A percentile compares a stretch with the other conserved stretches of the same genome.
phyloP scores from a whole-genome alignment of 106 monocot genomes.

The Dendrobium nobile region DNA sequence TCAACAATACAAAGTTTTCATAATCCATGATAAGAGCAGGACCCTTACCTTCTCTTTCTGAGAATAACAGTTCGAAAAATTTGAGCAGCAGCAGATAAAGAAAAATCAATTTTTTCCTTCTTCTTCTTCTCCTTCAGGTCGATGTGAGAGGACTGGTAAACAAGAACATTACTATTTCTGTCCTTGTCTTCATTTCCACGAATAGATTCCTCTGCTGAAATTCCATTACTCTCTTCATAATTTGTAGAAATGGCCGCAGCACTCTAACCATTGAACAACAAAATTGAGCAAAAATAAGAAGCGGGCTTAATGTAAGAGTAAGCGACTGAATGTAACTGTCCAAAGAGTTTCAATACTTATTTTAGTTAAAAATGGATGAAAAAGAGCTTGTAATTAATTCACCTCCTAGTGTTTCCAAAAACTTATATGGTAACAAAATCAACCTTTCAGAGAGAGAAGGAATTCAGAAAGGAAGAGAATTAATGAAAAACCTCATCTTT shows the following conservation, averaged over 20 bases:
- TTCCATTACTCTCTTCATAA: neutral
- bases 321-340: too few species aligned
- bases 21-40: neutral
- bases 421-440: too few species aligned
- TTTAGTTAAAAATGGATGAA: neutral
- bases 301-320: too few species aligned
- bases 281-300: neutral
- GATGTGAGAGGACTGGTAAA: neutral
- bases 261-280: neutral
- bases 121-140: neutral
- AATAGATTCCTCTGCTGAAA: neutral
- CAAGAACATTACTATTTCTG: neutral
- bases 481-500: conserved; percentile 6
- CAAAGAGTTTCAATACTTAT: neutral
- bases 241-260: neutral
- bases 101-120: neutral
- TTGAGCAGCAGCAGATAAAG: neutral
- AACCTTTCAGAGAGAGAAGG: too few species aligned
- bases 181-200: neutral
- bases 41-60: neutral
- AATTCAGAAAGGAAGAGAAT: neutral
- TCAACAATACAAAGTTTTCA: neutral
- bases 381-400: neutral
- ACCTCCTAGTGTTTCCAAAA: too few species aligned
- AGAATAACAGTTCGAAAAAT: neutral